Evolutionary conservation across 169 alveolate species (phyloP).

Genomic region (Eimeria necatrix): DNA sequence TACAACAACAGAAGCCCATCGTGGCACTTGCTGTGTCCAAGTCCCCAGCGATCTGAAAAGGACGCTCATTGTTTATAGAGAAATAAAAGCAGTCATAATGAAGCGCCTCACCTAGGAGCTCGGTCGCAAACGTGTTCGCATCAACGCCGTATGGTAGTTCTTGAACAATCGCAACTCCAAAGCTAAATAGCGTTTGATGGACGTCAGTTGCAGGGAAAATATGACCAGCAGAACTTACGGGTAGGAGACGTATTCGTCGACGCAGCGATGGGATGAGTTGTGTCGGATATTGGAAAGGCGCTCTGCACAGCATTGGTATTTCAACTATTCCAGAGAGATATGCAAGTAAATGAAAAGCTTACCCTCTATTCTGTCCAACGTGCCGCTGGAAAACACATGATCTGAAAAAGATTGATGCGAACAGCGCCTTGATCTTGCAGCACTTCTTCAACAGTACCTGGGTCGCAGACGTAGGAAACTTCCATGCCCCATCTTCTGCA

Average conservation of each 20-base stretch:
- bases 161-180: conserved; percentile 76
- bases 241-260: conserved; percentile 67
- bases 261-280: conserved; percentile 76
- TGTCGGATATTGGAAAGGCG: conserved; percentile 57
- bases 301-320: conserved; percentile 13
- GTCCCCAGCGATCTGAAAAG: conserved; percentile 79
- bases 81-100: background rate
- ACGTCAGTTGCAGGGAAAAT: background rate
- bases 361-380: conserved; percentile 78
- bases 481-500: conserved; percentile 80
- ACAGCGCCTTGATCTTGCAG: background rate
- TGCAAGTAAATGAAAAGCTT: background rate
- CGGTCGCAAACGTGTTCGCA: conserved; percentile 80
- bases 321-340: background rate
- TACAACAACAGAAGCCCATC: conserved; percentile 76
- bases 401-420: background rate
- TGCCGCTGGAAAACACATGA: conserved; percentile 63
- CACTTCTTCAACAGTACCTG: conserved; percentile 39
- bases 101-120: conserved; percentile 59
- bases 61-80: background rate
- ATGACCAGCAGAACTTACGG: conserved; percentile 34
- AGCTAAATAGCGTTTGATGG: background rate
- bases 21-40: conserved; percentile 80
- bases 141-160: conserved; percentile 74
- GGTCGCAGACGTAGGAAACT: conserved; percentile 81